Base-by-base conservation (phyloP, 257 asterid species). In the Forsythia viridissima region DNA sequence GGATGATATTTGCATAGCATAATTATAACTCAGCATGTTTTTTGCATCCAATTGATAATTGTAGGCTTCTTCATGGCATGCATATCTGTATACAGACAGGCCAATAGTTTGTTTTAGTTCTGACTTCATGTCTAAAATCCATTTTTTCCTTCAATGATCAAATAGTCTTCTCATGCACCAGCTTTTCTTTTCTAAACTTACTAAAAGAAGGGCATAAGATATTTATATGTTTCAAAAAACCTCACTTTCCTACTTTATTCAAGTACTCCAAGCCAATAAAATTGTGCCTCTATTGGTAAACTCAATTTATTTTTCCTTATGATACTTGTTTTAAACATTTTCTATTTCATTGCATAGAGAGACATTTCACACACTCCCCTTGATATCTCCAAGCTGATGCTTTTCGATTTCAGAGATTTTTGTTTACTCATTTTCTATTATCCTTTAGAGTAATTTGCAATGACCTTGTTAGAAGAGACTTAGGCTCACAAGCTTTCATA, bases 81-180 rank as follows among this genome's bases (percentile, higher is more conserved):
- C 42, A n/a, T 41, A 63, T 79, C 40, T 65, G 69, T 37, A 13
- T 9, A 38, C 51, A 72, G 15, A 61, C 20, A 11, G 65, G 65
- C 65, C 67, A 38, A 13, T n/a, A 37, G 37, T 39, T 13, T 48
- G 4, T 40, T 63, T 55, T 65, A 16, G 55, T 51, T 66, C 63
- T n/a, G 21, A 39, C 52, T 37, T 37, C 36, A 4, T 61, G 73
- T 65, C 51, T 48, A 43, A 11, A 72, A 43, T 61, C 21, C 12
- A 42, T 40, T 41, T 30, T 72, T 71, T 18, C 63, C 59, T 79
- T 79, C 42, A 8, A 7, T 77, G 74, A 48, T 69, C 34, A 37
- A 69, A n/a, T 69, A 43, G 30, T 48, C 42, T n/a, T 51, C 16
- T 43, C 80, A 1, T 8, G 41, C 37, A 36, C 18, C 48, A 70